Evolutionary conservation across 2,329 filamentous ascomycete species (phyloP).

Genomic region (Aphanocladium album): DNA sequence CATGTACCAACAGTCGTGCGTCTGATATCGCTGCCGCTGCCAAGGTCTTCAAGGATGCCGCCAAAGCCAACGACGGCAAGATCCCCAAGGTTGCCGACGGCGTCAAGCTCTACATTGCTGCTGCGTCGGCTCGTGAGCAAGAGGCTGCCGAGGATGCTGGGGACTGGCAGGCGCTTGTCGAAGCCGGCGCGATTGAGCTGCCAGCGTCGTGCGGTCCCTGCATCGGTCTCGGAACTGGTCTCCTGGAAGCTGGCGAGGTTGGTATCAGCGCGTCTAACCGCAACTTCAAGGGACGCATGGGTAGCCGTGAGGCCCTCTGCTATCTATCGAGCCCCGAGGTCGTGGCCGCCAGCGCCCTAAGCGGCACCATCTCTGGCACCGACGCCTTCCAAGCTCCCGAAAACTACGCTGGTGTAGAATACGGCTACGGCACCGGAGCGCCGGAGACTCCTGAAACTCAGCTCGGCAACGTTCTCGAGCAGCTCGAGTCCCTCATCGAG

Average conservation of each 20-base stretch:
- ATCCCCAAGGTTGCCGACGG: slow-evolving; percentile 66
- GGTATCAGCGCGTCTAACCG: slow-evolving; percentile 80
- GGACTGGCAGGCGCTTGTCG: slow-evolving; percentile 77
- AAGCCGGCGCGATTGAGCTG: slow-evolving; percentile 69
- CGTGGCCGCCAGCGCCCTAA: slow-evolving; percentile 81
- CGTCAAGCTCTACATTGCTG: slow-evolving; percentile 85
- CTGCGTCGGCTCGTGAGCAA: slow-evolving; percentile 77
- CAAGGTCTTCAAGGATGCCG: slow-evolving; percentile 76
- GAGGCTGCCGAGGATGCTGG: slow-evolving; percentile 70
- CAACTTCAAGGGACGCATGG: slow-evolving; percentile 62
- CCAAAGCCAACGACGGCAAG: slow-evolving; percentile 54
- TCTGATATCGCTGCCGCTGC: slow-evolving; percentile 81
- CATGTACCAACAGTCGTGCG: slow-evolving; percentile 80
- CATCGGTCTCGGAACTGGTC: slow-evolving; percentile 66
- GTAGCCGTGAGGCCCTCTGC: slow-evolving; percentile 75
- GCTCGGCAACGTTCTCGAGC: slow-evolving; percentile 6
- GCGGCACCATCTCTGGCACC: slow-evolving; percentile 67
- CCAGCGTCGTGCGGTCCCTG: slow-evolving; percentile 77
- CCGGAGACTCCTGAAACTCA: background rate
- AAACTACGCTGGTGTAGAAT: slow-evolving; percentile 11
- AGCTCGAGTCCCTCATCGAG: slow-evolving; percentile 18
- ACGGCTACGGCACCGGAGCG: slow-evolving; percentile 16
- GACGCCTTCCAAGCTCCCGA: slow-evolving; percentile 72
- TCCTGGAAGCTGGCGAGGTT: slow-evolving; percentile 79
- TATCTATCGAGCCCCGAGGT: slow-evolving; percentile 88